These are phyloP conservation scores for Coniochaeta pulveracea DNA, from an alignment of 2,329 filamentous ascomycete genomes.

Conservation along the genomic window DNA sequence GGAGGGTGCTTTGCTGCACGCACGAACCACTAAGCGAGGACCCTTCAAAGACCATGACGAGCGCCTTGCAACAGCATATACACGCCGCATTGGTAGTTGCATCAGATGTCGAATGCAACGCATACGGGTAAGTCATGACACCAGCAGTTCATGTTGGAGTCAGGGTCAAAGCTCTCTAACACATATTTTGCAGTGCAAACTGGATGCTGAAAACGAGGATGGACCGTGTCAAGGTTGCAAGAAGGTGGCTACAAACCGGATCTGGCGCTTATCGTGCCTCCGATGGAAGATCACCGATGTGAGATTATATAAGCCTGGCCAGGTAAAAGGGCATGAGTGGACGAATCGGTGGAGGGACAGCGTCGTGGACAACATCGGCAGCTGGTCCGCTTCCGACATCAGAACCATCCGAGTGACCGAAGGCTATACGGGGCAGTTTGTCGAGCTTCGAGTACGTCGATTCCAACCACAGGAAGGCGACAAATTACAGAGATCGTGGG, in stretches of 20 bases:
- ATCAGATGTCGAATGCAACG: slow-evolving; percentile 51
- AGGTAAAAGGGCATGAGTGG: slow-evolving; percentile 48
- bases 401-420: slow-evolving; percentile 40
- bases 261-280: slow-evolving; percentile 43
- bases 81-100: slow-evolving; percentile 46
- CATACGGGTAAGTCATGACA: slow-evolving; percentile 44
- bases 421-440: slow-evolving; percentile 35
- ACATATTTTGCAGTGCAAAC: slow-evolving; percentile 43
- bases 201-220: slow-evolving; percentile 31
- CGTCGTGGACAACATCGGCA: slow-evolving; percentile 41
- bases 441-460: slow-evolving; percentile 38
- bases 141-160: no score
- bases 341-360: slow-evolving; percentile 46
- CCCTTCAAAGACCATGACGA: slow-evolving; percentile 42
- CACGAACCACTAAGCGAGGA: slow-evolving; percentile 35
- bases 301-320: slow-evolving; percentile 44
- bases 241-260: slow-evolving; percentile 33
- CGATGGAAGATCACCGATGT: slow-evolving; percentile 51
- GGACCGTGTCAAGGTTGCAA: slow-evolving; percentile 42
- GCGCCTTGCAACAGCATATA: slow-evolving; percentile 43
- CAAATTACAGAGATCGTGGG: slow-evolving; percentile 42
- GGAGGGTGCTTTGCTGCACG: no score
- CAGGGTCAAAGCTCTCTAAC: no score
- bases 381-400: slow-evolving; percentile 41
- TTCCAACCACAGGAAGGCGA: slow-evolving; percentile 46